Evolutionary conservation across 176 grass and related monocot genomes (phyloP).

Genomic region (Aegilops tauschii): DNA sequence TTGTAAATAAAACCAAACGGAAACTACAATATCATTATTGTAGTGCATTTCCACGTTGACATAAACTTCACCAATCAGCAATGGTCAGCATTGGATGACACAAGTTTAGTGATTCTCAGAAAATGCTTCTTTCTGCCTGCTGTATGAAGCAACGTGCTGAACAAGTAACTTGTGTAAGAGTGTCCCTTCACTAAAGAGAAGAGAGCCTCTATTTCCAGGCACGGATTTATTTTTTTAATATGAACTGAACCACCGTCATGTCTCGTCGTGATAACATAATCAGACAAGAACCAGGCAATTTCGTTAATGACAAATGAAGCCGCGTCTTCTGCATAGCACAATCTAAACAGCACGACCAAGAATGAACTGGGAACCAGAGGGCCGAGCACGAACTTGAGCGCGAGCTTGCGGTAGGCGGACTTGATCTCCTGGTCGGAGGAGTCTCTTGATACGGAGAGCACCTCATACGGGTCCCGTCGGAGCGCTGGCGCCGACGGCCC

Average conservation of each 20-base stretch:
- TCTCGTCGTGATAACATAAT: neutral
- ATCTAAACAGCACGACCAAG: neutral
- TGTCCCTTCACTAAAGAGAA: neutral
- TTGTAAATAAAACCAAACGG: neutral
- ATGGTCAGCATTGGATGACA: neutral
- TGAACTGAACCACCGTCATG: constrained; percentile 14
- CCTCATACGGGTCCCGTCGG: constrained; percentile 93
- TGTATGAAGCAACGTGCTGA: neutral
- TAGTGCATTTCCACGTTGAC: neutral
- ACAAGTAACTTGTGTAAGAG: neutral
- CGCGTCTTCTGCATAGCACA: neutral
- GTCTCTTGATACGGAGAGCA: constrained; percentile 75
- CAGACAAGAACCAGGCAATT: neutral
- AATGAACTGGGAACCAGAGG: neutral
- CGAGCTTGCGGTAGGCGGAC: constrained; percentile 94
- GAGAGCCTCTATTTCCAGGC: neutral
- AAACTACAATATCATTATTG: neutral
- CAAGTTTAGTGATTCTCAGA: neutral
- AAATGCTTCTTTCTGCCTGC: neutral
- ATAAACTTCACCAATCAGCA: neutral
- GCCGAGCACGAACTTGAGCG: constrained; percentile 66
- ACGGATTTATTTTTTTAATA: neutral
- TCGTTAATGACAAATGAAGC: neutral
- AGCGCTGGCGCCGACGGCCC: constrained; percentile 68
- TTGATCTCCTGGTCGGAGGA: constrained; percentile 99